These are phyloP conservation scores for Gossypium aridum DNA, from an alignment of 441 rosid genomes.

Conservation along the genomic window DNA sequence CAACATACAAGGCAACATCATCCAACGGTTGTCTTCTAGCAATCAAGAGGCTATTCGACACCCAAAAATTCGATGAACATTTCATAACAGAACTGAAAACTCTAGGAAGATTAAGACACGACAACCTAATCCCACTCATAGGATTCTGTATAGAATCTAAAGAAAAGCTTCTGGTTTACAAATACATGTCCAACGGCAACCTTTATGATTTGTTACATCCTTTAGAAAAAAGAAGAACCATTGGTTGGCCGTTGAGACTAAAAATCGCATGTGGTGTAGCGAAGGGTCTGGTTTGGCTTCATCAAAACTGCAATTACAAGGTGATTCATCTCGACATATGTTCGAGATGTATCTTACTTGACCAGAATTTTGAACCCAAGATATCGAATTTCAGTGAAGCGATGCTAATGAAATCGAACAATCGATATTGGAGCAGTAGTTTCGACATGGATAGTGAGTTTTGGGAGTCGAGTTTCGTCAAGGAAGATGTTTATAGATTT, in stretches of 20 bases:
- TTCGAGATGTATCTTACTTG: constrained; percentile 21
- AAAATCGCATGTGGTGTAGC: constrained; percentile 19
- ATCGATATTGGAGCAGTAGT: neutral
- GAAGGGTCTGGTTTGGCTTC: constrained; percentile 20
- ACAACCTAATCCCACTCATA: constrained; percentile 13
- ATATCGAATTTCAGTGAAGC: constrained; percentile 25
- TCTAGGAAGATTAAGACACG: constrained; percentile 14
- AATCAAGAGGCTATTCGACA: constrained; percentile 12
- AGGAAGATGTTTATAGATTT: constrained; percentile 22
- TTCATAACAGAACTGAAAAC: constrained; percentile 11
- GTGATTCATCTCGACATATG: constrained; percentile 15
- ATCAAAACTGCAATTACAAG: constrained; percentile 10
- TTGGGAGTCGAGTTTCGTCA: constrained; percentile 14
- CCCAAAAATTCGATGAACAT: constrained; percentile 13
- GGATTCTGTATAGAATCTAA: constrained; percentile 18
- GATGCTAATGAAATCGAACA: constrained; percentile 11
- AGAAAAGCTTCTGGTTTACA: constrained; percentile 17
- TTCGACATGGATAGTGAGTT: neutral
- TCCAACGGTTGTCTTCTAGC: constrained; percentile 13
- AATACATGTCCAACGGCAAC: constrained; percentile 15
- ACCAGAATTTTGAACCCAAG: constrained; percentile 25
- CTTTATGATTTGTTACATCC: constrained; percentile 16
- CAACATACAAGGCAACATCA: constrained; percentile 15
- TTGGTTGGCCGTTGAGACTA: constrained; percentile 20
- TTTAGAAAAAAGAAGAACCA: neutral